Percentiles rank a stretch among this genome's conserved stretches.
Evolutionary conservation across 108 stramenopile species (phyloP).

Genomic region (Schizochytrium sp.): DNA sequence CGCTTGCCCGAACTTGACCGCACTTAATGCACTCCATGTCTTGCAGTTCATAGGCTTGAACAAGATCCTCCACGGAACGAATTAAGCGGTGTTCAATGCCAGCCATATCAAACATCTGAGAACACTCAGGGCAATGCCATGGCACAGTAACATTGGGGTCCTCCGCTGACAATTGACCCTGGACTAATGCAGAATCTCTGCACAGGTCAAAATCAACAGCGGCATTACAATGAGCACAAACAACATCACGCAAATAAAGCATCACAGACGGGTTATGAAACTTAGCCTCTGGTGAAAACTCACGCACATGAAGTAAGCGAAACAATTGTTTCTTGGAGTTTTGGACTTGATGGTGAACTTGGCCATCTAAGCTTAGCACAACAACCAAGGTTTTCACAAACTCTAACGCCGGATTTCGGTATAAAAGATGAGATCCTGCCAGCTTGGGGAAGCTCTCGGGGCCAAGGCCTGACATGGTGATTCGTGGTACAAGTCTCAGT

Average conservation of each 20-base stretch:
- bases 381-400: slow-evolving; percentile 90
- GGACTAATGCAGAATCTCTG: slow-evolving; percentile 63
- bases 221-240: slow-evolving; percentile 92
- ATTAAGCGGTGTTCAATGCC: slow-evolving; percentile 87
- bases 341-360: slow-evolving; percentile 83
- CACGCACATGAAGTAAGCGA: slow-evolving; percentile 91
- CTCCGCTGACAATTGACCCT: neutral
- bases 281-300: slow-evolving; percentile 86
- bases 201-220: slow-evolving; percentile 92
- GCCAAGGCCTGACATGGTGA: slow-evolving; percentile 65
- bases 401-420: slow-evolving; percentile 86
- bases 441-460: slow-evolving; percentile 75
- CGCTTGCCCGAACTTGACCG: slow-evolving; percentile 72
- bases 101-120: slow-evolving; percentile 82
- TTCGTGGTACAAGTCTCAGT: slow-evolving; percentile 68
- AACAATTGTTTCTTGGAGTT: slow-evolving; percentile 86
- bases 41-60: slow-evolving; percentile 89
- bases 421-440: slow-evolving; percentile 79
- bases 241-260: slow-evolving; percentile 90
- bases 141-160: neutral
- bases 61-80: slow-evolving; percentile 80
- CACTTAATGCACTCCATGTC: slow-evolving; percentile 92
- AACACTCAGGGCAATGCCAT: slow-evolving; percentile 91
- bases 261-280: slow-evolving; percentile 89
- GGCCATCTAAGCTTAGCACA: slow-evolving; percentile 87